A percentile compares a stretch with the other conserved stretches of the same genome.
Conservation (phyloP, 2,329 filamentous ascomycete genomes). For the Talaromyces pinophilus region DNA sequence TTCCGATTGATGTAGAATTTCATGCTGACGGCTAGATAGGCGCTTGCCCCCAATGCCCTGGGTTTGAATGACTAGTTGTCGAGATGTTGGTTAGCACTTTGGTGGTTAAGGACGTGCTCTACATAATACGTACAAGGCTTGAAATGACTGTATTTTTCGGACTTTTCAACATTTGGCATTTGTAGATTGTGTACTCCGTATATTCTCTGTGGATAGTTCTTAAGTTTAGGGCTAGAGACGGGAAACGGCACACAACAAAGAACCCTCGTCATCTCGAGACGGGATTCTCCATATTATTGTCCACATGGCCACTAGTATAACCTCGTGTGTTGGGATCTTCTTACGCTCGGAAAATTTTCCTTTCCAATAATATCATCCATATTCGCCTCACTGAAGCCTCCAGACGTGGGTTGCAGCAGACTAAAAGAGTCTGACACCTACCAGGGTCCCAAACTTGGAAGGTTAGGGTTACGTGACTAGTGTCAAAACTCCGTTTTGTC, state of each 20-base stretch:
- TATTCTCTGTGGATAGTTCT: background rate
- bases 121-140: background rate
- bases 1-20: background rate
- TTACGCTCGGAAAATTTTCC: background rate
- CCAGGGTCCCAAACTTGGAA: background rate
- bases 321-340: background rate
- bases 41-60: constrained; percentile 4
- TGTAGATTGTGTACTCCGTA: background rate
- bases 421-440: constrained; percentile 3
- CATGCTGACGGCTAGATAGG: constrained; percentile 5
- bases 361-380: background rate
- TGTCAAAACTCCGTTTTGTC: background rate
- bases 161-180: background rate
- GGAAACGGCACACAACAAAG: constrained; percentile 1
- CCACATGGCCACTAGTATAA: background rate
- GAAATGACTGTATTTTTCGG: background rate
- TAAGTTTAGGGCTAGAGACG: background rate
- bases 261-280: background rate
- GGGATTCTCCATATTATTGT: background rate
- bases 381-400: background rate
- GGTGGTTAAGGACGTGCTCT: background rate
- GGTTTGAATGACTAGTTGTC: background rate
- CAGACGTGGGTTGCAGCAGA: background rate
- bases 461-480: background rate
- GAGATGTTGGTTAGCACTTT: background rate